Conservation (phyloP, 2,329 filamentous ascomycete genomes). For the Nigrospora osmanthi region DNA sequence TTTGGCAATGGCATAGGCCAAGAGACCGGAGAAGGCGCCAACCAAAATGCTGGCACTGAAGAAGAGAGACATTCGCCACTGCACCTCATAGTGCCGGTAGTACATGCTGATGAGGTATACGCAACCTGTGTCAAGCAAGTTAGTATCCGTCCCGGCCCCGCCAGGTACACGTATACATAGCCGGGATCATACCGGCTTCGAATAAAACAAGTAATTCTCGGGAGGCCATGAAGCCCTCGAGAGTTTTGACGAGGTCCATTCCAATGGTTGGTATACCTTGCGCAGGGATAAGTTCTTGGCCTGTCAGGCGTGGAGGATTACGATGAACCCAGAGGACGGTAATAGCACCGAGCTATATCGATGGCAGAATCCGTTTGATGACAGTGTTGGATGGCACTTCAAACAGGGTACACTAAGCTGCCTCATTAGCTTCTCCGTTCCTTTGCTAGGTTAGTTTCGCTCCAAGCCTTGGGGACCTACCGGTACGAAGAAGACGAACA, state of each 20-base stretch:
- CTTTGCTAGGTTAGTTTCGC: not conserved
- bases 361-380: slow-evolving; percentile 31
- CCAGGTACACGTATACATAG: slow-evolving; percentile 7
- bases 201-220: slow-evolving; percentile 36
- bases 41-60: slow-evolving; percentile 32
- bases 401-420: slow-evolving; percentile 27
- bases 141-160: not conserved
- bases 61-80: slow-evolving; percentile 35
- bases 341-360: slow-evolving; percentile 27
- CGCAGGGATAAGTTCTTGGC: not conserved
- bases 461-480: not conserved
- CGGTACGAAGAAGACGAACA: slow-evolving; percentile 24
- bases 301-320: not conserved
- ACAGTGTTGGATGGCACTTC: slow-evolving; percentile 38
- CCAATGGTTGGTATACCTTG: slow-evolving; percentile 30
- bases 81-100: slow-evolving; percentile 40
- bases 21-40: slow-evolving; percentile 36
- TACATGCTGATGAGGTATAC: slow-evolving; percentile 19
- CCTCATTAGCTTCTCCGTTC: not conserved
- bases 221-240: slow-evolving; percentile 28
- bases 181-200: slow-evolving; percentile 39
- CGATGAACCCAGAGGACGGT: slow-evolving; percentile 31
- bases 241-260: slow-evolving; percentile 34
- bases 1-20: slow-evolving; percentile 38
- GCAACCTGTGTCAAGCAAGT: slow-evolving; percentile 7